Percentiles rank a stretch among this genome's conserved stretches.
phyloP scores from a whole-genome alignment of 1,139 yeast species.

The Spathaspora sp. region DNA sequence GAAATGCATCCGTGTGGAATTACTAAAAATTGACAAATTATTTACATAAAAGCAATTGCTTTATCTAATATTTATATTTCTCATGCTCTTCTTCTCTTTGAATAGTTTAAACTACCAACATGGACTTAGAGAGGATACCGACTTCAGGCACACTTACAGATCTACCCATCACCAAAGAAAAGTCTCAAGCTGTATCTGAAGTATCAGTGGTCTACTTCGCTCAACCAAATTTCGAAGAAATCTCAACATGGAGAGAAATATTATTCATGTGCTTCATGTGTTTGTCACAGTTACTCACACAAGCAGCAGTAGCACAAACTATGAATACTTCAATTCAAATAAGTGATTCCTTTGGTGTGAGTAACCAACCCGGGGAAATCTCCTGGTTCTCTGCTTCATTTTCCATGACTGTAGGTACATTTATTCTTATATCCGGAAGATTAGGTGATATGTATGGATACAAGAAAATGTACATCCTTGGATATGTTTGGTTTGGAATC shows the following conservation, averaged over 20 bases:
- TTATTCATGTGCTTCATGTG: conserved; percentile 29
- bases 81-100: not conserved
- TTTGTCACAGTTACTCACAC: conserved; percentile 49
- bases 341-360: conserved; percentile 36
- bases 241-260: conserved; percentile 19
- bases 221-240: conserved; percentile 18
- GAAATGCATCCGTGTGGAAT: not conserved
- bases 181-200: not conserved
- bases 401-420: conserved; percentile 61
- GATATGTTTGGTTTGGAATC: conserved; percentile 47
- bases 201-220: conserved; percentile 3
- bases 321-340: conserved; percentile 37
- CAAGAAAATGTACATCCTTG: conserved; percentile 45
- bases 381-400: conserved; percentile 64
- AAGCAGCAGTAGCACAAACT: conserved; percentile 49
- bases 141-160: not conserved
- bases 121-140: not conserved
- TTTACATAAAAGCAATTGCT: not conserved
- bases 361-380: conserved; percentile 38
- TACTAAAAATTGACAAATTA: not conserved
- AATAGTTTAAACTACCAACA: not conserved
- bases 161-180: conserved; percentile 1
- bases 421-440: conserved; percentile 59
- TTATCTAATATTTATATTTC: not conserved
- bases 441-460: conserved; percentile 67